Evolutionary conservation across 1,284 basidiomycete species (phyloP), one percentile per base, ranked within the genome.

Genomic region (Tilletiopsis washingtonensis): DNA sequence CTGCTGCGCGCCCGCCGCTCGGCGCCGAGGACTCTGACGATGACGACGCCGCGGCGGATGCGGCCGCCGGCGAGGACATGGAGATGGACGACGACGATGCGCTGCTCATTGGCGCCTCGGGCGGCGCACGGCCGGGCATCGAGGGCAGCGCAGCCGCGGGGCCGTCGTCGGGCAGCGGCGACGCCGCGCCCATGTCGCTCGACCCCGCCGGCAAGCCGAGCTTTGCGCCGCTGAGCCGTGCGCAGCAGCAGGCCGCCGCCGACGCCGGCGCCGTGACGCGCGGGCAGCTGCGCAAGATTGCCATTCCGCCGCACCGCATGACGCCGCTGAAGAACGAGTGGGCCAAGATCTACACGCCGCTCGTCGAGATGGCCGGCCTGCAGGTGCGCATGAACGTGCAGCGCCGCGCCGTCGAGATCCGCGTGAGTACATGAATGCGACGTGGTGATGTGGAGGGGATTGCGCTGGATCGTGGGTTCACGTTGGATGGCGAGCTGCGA

Each of bases 311-410:
- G 6, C 94, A 98, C 75, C 83, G 93, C 45, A 91, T 97, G 87
- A 91, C 90, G 14, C 94, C 94, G 4, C 76, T 98, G 51, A 94
- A 96, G 77, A 88, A 88, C 70, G 91, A 96, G 61, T 98, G 93
- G 93, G 80, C 96, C 56, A 91, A 90, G 74, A 84, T 98, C 52
- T 98, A 97, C 75, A 88, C 90, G 0, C 93, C 93, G 0, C 78
- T 98, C 61, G 93, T 94, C 11, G 93, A 98, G 77, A 85, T 94
- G 69, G 79, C 93, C 64, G 87, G 86, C 0, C 75, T 98, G 52
- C 91, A 96, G 78, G 91, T 98, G 27, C 81, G 91, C 61, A 96
- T 97, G 91, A 98, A 98, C 73, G 82, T 90, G 19, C 83, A 84
- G 70, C 78, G 89, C 66, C 81, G 84, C 76, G 83, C 82, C 64